Evolutionary conservation across 2,329 filamentous ascomycete genomes (phyloP).

Genomic region (Cytospora piceicola): DNA sequence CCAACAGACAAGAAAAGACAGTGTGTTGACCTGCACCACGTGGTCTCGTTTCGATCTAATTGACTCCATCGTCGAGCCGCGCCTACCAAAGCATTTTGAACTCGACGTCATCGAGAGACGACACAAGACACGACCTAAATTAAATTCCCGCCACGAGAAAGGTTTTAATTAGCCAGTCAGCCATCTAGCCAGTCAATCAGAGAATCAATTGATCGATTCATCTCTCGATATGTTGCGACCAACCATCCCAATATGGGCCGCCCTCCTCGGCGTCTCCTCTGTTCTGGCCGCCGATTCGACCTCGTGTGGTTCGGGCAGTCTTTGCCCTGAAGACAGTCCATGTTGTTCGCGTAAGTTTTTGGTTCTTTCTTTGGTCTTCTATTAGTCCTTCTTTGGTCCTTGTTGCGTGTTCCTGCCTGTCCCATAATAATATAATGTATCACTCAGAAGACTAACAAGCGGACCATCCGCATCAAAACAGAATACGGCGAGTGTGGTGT

Average conservation of each 20-base stretch:
- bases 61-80: too few relatives aligned
- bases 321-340: conserved; percentile 73
- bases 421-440: not conserved
- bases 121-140: too few relatives aligned
- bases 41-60: too few relatives aligned
- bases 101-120: too few relatives aligned
- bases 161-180: too few relatives aligned
- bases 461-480: conserved; percentile 43
- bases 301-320: conserved; percentile 53
- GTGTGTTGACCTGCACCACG: not conserved
- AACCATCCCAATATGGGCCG: conserved; percentile 41
- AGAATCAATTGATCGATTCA: not conserved
- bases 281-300: conserved; percentile 44
- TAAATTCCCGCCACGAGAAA: too few relatives aligned
- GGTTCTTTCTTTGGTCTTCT: not conserved
- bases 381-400: not conserved
- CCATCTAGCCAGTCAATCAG: too few relatives aligned
- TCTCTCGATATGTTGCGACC: conserved; percentile 37
- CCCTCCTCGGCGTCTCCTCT: conserved; percentile 44
- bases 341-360: conserved; percentile 76
- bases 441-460: not conserved
- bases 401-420: not conserved
- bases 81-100: too few relatives aligned
- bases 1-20: not conserved
- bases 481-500: conserved; percentile 93